Evolutionary conservation across 163 green algal species (phyloP).

Genomic region (Coccomyxa subellipsoidea): DNA sequence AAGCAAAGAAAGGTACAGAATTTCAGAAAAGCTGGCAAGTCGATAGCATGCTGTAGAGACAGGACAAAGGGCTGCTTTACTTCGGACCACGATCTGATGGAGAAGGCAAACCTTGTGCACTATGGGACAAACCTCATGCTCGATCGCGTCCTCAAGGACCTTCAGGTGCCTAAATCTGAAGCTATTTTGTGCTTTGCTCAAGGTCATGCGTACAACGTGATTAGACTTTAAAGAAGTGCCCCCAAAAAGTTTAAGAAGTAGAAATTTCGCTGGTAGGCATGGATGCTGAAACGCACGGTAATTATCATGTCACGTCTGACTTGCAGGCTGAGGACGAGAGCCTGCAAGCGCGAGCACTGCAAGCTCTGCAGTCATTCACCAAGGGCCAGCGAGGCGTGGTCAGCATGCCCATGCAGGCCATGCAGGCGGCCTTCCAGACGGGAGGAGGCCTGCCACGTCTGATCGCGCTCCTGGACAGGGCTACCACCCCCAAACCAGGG

Average conservation of each 20-base stretch:
- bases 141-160: background rate
- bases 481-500: background rate
- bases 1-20: too few species aligned
- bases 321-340: background rate
- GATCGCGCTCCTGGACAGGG: background rate
- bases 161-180: background rate
- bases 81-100: background rate
- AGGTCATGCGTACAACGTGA: too few species aligned
- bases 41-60: background rate
- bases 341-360: background rate
- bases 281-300: too few species aligned
- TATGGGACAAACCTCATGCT: constrained; percentile 1
- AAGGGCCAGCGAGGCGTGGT: background rate
- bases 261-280: too few species aligned
- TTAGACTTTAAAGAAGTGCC: too few species aligned
- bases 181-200: background rate
- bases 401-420: background rate
- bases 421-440: constrained; percentile 11
- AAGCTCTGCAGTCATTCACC: background rate
- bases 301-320: background rate
- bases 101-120: background rate
- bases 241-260: too few species aligned
- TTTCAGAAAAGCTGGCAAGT: too few species aligned
- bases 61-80: background rate
- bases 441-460: constrained; percentile 12